Evolutionary conservation across 768 basidiomycete species (phyloP), one percentile per base, ranked within the genome.

Genomic region (Boletus sensibilis): DNA sequence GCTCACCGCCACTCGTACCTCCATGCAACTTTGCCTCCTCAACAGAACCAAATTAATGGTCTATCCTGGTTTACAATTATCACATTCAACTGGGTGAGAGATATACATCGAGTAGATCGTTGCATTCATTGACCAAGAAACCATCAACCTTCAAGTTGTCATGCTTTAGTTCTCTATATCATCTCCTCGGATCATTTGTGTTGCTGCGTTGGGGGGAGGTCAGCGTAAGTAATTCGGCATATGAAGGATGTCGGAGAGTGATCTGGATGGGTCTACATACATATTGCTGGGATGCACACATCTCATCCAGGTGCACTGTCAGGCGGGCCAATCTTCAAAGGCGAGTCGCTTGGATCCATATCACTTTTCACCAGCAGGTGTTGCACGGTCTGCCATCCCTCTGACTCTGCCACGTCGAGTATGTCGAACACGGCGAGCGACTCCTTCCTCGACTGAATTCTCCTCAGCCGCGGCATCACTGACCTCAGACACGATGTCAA

Each of bases 391-490:
- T 4, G 6, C 54, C 56, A 57, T 31, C 51, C 38, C 10, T 54
- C 38, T 14, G 43, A 35, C 8, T 27, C 37, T n/a, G 29, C 11
- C 43, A 38, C 2, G 5, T 33, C 29, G 20, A 23, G 16, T 20
- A 13, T 23, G 14, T 31, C 47, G n/a, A 53, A 13, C 18, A 14
- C 6, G 14, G 5, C 12, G 2, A 4, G 13, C 2, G 31, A 31
- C 5, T 9, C 53, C 18, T 39, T 40, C 9, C 12, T 39, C 10
- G 23, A 50, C 8, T 20, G 35, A 12, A 64, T 54, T 12, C 13
- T 48, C 33, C 20, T 12, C 50, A 61, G 41, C 8, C 43, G 35
- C 16, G 62, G 59, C 56, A 64, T 64, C 21, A 60, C 31, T 3
- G 50, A 40, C 20, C 45, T 35, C 40, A 64, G 47, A 49, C 63